These are phyloP conservation scores for Mayamaea pseudoterrestris DNA, from an alignment of 108 stramenopile species.

Conservation along the genomic window DNA sequence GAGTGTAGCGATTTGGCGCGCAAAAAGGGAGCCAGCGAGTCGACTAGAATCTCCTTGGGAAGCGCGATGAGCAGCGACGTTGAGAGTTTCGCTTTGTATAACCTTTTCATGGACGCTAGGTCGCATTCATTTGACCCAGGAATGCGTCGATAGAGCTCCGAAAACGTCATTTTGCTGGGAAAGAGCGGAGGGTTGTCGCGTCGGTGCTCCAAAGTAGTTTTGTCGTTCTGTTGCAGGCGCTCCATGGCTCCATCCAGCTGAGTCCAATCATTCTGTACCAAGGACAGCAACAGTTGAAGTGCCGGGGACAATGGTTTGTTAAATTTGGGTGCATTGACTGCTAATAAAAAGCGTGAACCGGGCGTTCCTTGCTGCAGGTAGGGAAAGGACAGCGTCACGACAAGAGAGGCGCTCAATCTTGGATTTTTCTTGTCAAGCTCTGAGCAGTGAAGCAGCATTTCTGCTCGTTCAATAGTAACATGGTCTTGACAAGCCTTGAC, in stretches of 20 bases:
- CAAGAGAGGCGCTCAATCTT: neutral
- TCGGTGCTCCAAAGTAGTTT: neutral
- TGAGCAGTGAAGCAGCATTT: too few species aligned
- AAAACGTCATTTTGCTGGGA: constrained; percentile 35
- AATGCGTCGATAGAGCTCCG: constrained; percentile 46
- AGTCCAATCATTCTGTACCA: neutral
- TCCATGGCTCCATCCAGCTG: neutral
- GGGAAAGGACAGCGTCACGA: neutral
- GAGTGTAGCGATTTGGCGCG: constrained; percentile 38
- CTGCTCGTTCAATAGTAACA: too few species aligned
- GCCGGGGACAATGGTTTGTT: neutral
- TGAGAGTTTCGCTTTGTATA: neutral
- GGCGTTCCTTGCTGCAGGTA: neutral
- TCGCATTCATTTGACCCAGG: constrained; percentile 18
- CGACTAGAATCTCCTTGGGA: constrained; percentile 38
- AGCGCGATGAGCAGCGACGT: constrained; percentile 8
- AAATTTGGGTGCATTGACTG: neutral
- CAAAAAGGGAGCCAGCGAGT: constrained; percentile 40
- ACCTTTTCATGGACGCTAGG: neutral
- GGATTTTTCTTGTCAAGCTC: too few species aligned
- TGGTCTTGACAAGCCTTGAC: too few species aligned
- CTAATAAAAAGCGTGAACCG: neutral
- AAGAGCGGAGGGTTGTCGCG: constrained; percentile 18
- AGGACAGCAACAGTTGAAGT: neutral
- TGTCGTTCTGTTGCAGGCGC: neutral